phyloP scores from a whole-genome alignment of 495 filamentous ascomycete species.

The Pseudoneurospora amorphoporcata region DNA sequence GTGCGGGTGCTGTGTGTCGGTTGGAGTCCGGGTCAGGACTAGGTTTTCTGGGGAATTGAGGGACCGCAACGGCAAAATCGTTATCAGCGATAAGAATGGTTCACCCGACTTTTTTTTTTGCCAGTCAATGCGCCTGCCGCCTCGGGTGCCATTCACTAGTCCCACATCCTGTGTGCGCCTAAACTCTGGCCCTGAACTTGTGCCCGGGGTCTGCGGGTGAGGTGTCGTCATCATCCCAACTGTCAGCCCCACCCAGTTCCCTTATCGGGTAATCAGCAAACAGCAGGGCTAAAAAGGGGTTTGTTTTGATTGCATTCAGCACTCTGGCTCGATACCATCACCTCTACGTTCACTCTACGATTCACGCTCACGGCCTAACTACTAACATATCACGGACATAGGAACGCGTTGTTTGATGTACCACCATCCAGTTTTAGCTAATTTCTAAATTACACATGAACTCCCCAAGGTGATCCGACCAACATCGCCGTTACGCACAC shows the following conservation, averaged over 20 bases:
- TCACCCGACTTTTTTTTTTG: background rate
- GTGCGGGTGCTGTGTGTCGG: too few relatives aligned
- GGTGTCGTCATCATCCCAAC: background rate
- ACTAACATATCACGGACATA: background rate
- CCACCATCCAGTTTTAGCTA: background rate
- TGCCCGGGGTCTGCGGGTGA: background rate
- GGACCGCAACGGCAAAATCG: background rate
- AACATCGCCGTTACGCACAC: background rate
- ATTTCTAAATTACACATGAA: background rate
- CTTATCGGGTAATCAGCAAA: background rate
- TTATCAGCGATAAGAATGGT: slow-evolving; percentile 3
- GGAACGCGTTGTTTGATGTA: background rate
- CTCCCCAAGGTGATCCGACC: background rate
- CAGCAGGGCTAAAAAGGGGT: background rate
- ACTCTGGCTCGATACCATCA: background rate
- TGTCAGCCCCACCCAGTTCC: background rate
- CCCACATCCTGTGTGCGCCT: background rate
- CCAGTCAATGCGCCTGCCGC: background rate
- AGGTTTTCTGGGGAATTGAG: background rate
- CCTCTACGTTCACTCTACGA: background rate
- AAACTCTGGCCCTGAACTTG: background rate
- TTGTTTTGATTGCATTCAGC: background rate
- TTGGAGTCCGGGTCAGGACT: background rate
- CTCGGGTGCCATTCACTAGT: background rate
- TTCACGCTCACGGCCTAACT: background rate